These are phyloP conservation scores for Erysimum pusillum DNA, from an alignment of 441 rosid species.

Conservation along the genomic window DNA sequence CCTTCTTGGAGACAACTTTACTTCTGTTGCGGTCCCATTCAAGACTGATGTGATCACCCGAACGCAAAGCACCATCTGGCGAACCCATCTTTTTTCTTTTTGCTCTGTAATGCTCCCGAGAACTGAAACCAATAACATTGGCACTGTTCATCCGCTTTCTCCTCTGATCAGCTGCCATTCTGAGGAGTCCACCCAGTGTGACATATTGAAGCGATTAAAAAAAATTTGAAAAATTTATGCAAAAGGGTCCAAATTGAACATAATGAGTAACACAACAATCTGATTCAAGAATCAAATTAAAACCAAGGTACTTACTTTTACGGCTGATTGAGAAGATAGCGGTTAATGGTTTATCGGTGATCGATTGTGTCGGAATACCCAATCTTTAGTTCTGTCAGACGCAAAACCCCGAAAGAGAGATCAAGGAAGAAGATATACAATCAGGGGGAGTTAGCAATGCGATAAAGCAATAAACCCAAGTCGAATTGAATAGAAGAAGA, in stretches of 20 bases:
- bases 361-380: constrained; percentile 18
- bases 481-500: constrained; percentile 32
- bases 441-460: constrained; percentile 28
- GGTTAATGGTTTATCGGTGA: constrained; percentile 11
- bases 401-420: constrained; percentile 20
- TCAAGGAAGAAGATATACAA: constrained; percentile 25
- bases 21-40: constrained; percentile 77
- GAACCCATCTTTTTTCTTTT: constrained; percentile 73
- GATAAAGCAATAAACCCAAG: constrained; percentile 27
- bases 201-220: constrained; percentile 33
- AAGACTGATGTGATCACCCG: constrained; percentile 77
- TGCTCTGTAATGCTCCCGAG: constrained; percentile 64
- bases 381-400: constrained; percentile 26
- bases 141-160: constrained; percentile 79
- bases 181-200: constrained; percentile 40
- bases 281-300: constrained; percentile 26
- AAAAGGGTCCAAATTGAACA: constrained; percentile 12
- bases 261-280: constrained; percentile 33
- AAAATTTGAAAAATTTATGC: constrained; percentile 16
- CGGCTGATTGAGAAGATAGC: constrained; percentile 27
- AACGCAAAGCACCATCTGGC: constrained; percentile 54
- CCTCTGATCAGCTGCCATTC: constrained; percentile 91
- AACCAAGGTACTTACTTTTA: constrained; percentile 12
- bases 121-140: constrained; percentile 62
- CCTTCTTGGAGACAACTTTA: constrained; percentile 83